These are phyloP conservation scores for Monosporozyma solicola DNA, from an alignment of 805 yeast species.

Conservation along the genomic window DNA sequence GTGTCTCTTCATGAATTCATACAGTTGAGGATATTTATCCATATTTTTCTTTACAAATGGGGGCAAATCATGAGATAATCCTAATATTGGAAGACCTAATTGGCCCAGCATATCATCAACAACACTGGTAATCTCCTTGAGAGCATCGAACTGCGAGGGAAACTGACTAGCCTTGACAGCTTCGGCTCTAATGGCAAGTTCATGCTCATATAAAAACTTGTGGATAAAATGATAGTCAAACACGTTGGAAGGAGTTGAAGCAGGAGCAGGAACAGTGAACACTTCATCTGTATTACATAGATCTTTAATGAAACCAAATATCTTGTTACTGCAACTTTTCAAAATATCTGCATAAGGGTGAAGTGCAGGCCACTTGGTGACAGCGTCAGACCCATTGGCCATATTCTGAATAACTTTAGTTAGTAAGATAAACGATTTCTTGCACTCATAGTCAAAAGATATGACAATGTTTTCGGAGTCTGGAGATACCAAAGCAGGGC, in stretches of 20 bases:
- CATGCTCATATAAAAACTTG: constrained; percentile 40
- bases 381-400: constrained; percentile 66
- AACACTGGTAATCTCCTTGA: constrained; percentile 25
- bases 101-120: constrained; percentile 38
- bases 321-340: constrained; percentile 27
- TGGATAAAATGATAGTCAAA: constrained; percentile 36
- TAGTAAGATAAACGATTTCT: constrained; percentile 62
- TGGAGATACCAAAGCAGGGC: constrained; percentile 91
- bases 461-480: constrained; percentile 38
- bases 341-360: constrained; percentile 33
- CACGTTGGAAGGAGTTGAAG: constrained; percentile 10
- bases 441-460: constrained; percentile 32
- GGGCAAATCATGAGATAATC: constrained; percentile 47
- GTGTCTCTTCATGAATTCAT: constrained; percentile 65
- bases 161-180: constrained; percentile 10
- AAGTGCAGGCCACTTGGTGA: constrained; percentile 54
- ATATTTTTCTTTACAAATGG: constrained; percentile 40
- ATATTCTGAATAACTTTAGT: constrained; percentile 77
- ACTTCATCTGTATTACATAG: constrained; percentile 18
- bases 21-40: constrained; percentile 41
- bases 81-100: constrained; percentile 50
- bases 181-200: constrained; percentile 29
- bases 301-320: constrained; percentile 33
- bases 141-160: constrained; percentile 11
- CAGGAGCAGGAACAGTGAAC: constrained; percentile 14